Evolutionary conservation across 2,329 filamentous ascomycete genomes (phyloP).

Genomic region (Phialemonium atrogriseum): DNA sequence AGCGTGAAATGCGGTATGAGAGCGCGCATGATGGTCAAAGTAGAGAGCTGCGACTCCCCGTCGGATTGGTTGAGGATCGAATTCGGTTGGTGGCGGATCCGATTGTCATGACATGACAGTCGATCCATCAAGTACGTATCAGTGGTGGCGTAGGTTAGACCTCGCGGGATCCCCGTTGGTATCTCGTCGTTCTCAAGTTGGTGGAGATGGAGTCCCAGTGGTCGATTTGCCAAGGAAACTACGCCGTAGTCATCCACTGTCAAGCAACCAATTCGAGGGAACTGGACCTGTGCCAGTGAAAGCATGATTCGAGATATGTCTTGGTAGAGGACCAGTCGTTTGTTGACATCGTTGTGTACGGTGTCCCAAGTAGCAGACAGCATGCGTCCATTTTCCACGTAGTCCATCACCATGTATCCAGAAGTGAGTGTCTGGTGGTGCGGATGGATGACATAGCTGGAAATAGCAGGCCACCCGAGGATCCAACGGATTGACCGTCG

Average conservation of each 20-base stretch:
- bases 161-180: slow-evolving; percentile 2
- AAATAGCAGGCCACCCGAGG: too few relatives aligned
- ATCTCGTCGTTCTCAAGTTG: slow-evolving; percentile 2
- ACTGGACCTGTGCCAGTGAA: slow-evolving; percentile 1
- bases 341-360: neutral
- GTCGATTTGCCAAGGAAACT: slow-evolving; percentile 2
- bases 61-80: slow-evolving; percentile 1
- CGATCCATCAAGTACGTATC: slow-evolving; percentile 3
- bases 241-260: neutral
- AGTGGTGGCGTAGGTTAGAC: neutral
- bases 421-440: too few relatives aligned
- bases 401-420: slow-evolving; percentile 2
- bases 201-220: neutral
- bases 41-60: neutral
- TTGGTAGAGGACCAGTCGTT: neutral
- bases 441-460: too few relatives aligned
- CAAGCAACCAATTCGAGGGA: slow-evolving; percentile 1
- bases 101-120: slow-evolving; percentile 3
- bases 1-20: neutral
- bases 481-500: neutral
- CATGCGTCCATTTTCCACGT: slow-evolving; percentile 1
- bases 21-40: slow-evolving; percentile 2
- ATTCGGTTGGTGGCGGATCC: slow-evolving; percentile 4
- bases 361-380: slow-evolving; percentile 2
- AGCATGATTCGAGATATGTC: slow-evolving; percentile 5